A percentile compares a stretch with the other conserved stretches of the same genome.
Conservation (phyloP, 2,329 filamentous ascomycete genomes). For the Fusarium irregulare region DNA sequence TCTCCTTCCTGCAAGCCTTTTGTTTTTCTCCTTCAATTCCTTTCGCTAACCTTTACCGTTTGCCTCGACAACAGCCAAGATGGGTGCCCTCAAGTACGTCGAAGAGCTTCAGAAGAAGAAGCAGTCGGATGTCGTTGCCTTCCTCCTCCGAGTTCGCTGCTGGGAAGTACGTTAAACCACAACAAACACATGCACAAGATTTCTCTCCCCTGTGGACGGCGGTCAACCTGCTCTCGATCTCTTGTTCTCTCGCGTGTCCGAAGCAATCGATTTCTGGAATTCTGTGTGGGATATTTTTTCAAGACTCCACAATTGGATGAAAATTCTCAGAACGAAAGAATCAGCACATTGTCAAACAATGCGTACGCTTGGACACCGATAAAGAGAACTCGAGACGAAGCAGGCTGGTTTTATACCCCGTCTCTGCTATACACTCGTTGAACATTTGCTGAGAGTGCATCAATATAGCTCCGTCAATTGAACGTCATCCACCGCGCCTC, state of each 20-base stretch:
- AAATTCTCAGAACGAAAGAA: slow-evolving; percentile 28
- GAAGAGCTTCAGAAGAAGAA: slow-evolving; percentile 99
- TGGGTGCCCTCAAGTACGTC: slow-evolving; percentile 99
- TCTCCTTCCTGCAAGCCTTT: slow-evolving; percentile 5
- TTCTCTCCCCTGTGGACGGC: slow-evolving; percentile 53
- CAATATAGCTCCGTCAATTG: slow-evolving; percentile 99
- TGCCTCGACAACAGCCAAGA: slow-evolving; percentile 68
- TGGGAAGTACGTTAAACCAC: slow-evolving; percentile 87
- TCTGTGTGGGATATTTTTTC: slow-evolving; percentile 12
- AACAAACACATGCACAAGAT: slow-evolving; percentile 43
- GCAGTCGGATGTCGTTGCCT: slow-evolving; percentile 99
- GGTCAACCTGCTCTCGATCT: slow-evolving; percentile 41
- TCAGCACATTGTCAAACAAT: not conserved
- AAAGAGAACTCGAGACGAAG: slow-evolving; percentile 18
- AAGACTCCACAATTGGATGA: slow-evolving; percentile 24
- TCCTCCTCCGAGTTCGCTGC: slow-evolving; percentile 99
- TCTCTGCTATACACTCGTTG: slow-evolving; percentile 96
- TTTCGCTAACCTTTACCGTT: slow-evolving; percentile 44
- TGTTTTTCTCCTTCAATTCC: not conserved
- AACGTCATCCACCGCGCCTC: slow-evolving; percentile 99
- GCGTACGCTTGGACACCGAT: slow-evolving; percentile 3
- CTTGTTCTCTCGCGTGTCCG: slow-evolving; percentile 24
- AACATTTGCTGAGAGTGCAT: slow-evolving; percentile 99
- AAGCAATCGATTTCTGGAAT: slow-evolving; percentile 18
- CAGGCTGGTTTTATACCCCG: slow-evolving; percentile 37